Percentiles rank a stretch among this genome's conserved stretches.
These are phyloP conservation scores for Xylaria venustula DNA, from an alignment of 495 filamentous ascomycete genomes.

Conservation along the genomic window DNA sequence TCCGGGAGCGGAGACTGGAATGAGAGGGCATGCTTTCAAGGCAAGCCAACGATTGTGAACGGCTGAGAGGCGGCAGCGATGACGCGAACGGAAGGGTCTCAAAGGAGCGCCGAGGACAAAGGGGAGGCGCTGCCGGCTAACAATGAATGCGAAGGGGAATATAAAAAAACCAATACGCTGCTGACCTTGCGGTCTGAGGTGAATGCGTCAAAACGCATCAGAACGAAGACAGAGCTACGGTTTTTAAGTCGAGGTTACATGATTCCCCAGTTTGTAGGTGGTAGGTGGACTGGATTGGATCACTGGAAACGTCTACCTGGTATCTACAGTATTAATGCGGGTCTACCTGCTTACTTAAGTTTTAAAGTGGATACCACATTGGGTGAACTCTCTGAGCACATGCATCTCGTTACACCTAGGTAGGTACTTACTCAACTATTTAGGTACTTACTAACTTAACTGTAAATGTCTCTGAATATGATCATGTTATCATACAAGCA, in stretches of 20 bases:
- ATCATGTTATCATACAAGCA: too few species aligned
- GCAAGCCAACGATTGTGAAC: slow-evolving; percentile 9
- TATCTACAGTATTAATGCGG: too few species aligned
- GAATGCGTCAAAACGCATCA: slow-evolving; percentile 15
- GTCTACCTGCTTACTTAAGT: slow-evolving; percentile 8
- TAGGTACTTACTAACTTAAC: too few species aligned
- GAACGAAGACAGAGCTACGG: not conserved
- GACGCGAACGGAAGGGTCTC: slow-evolving; percentile 29
- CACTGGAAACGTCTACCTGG: too few species aligned
- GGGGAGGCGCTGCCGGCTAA: slow-evolving; percentile 1
- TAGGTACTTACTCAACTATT: not conserved
- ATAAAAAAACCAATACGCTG: slow-evolving; percentile 14
- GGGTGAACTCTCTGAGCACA: too few species aligned
- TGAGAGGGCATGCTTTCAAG: slow-evolving; percentile 28
- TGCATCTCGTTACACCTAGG: not conserved
- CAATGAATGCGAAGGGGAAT: slow-evolving; percentile 10
- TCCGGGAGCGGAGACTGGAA: slow-evolving; percentile 19
- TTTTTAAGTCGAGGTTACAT: not conserved
- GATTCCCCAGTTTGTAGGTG: too few species aligned
- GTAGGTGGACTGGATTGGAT: not conserved
- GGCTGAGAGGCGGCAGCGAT: slow-evolving; percentile 11
- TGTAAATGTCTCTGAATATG: too few species aligned
- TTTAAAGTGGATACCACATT: not conserved
- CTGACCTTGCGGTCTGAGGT: slow-evolving; percentile 10
- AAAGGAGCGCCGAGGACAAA: slow-evolving; percentile 13